A percentile compares a stretch with the other conserved stretches of the same genome.
Evolutionary conservation across 192 early-diverging fungal species (phyloP).

Genomic region (Funneliformis mosseae): DNA sequence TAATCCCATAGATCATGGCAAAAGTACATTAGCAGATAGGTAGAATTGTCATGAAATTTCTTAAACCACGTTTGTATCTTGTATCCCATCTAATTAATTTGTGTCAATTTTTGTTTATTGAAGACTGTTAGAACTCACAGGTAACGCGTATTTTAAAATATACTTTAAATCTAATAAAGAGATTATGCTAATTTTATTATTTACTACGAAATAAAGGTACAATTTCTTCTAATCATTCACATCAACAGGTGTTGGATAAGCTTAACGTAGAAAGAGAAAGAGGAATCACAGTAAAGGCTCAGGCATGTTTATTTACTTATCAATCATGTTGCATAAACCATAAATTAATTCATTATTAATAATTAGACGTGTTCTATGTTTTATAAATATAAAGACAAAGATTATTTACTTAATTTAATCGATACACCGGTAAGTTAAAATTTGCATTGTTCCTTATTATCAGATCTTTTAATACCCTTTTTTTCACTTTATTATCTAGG

Average conservation of each 20-base stretch:
- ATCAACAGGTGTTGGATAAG: conserved; percentile 90
- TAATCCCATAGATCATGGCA: conserved; percentile 72
- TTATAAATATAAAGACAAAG: conserved; percentile 74
- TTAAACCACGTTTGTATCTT: background rate
- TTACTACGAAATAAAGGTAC: conserved; percentile 18
- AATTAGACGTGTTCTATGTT: conserved; percentile 89
- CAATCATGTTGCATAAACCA: background rate
- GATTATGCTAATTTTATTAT: background rate
- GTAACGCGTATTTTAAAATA: conserved; percentile 69
- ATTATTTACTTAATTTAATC: conserved; percentile 92
- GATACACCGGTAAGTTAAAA: conserved; percentile 81
- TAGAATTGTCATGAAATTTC: conserved; percentile 21
- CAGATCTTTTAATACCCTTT: background rate
- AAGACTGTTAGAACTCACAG: conserved; percentile 87
- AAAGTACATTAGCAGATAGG: conserved; percentile 89
- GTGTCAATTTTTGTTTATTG: background rate
- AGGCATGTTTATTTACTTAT: conserved; percentile 49
- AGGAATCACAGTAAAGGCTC: conserved; percentile 98
- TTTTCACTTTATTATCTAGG: conserved; percentile 39
- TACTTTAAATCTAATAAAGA: conserved; percentile 34
- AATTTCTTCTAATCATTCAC: conserved; percentile 17
- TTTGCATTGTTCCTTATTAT: background rate
- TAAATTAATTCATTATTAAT: background rate
- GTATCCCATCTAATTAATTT: background rate
- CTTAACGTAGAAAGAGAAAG: conserved; percentile 94